Evolutionary conservation across 2,329 filamentous ascomycete genomes (phyloP).

Genomic region (Ilyonectria mors-panacis): DNA sequence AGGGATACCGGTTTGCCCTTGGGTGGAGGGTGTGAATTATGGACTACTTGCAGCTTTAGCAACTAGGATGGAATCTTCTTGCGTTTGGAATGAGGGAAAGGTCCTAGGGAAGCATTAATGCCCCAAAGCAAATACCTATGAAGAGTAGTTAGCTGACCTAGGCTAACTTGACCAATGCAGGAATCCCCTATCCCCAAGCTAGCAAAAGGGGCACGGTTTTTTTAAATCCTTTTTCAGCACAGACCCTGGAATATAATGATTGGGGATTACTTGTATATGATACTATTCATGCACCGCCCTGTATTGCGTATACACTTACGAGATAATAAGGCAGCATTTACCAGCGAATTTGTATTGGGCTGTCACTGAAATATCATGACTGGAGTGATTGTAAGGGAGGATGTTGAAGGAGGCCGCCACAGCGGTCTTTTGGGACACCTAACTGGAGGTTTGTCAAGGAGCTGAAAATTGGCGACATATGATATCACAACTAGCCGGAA

Average conservation of each 20-base stretch:
- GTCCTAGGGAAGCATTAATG: background rate
- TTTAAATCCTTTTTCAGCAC: background rate
- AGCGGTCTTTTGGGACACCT: background rate
- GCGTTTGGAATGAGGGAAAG: background rate
- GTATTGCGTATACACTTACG: background rate
- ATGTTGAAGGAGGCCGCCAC: background rate
- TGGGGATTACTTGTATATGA: background rate
- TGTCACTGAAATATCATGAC: background rate
- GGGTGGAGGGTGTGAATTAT: background rate
- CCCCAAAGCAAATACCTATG: background rate
- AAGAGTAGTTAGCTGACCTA: background rate
- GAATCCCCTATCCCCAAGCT: background rate
- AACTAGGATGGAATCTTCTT: background rate
- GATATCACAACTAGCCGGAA: background rate
- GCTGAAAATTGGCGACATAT: background rate
- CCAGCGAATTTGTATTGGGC: background rate
- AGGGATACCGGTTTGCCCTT: background rate
- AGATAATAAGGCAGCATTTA: background rate
- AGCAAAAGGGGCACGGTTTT: background rate
- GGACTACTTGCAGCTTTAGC: background rate
- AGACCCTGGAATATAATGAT: background rate
- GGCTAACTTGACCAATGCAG: background rate
- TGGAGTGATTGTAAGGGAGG: background rate
- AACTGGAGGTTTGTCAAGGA: background rate
- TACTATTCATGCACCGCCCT: background rate